Conservation (phyloP, 1,139 yeast species). For the Martiniozyma asiatica region DNA sequence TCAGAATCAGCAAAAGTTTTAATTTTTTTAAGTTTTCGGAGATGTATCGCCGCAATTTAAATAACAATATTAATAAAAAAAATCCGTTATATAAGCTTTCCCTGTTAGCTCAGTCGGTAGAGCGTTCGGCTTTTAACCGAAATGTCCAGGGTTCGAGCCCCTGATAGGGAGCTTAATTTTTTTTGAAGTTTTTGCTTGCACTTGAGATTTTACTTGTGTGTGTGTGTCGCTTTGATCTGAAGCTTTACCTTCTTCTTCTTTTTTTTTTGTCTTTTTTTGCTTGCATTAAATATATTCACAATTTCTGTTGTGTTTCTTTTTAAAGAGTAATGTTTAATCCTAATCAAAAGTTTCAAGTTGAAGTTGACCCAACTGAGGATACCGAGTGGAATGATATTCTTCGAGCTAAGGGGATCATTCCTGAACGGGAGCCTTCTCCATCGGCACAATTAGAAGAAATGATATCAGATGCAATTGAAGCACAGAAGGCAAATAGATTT, state of each 20-base stretch:
- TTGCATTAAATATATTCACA: too few species aligned
- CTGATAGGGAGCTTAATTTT: conserved; percentile 7
- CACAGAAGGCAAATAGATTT: conserved; percentile 63
- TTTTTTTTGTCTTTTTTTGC: not conserved
- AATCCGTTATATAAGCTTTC: too few species aligned
- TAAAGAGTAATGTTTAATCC: too few species aligned
- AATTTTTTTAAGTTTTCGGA: too few species aligned
- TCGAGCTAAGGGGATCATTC: conserved; percentile 81
- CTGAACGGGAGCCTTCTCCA: conserved; percentile 85
- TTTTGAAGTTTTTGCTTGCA: too few species aligned
- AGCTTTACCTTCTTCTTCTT: too few species aligned
- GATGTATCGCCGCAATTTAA: too few species aligned
- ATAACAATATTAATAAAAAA: too few species aligned
- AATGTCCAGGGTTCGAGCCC: conserved; percentile 10
- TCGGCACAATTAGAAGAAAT: conserved; percentile 80
- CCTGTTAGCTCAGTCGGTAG: conserved; percentile 32
- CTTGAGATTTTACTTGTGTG: too few species aligned
- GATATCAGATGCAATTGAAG: conserved; percentile 65
- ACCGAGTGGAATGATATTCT: conserved; percentile 98
- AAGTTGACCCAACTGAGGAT: conserved; percentile 91
- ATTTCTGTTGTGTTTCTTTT: too few species aligned
- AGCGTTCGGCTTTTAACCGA: conserved; percentile 32
- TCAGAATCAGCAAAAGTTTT: too few species aligned
- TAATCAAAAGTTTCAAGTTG: conserved; percentile 49
- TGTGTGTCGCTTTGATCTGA: too few species aligned